Conservation (phyloP, 352 stramenopile species). For the Thalassiosira livingstoniorum region DNA sequence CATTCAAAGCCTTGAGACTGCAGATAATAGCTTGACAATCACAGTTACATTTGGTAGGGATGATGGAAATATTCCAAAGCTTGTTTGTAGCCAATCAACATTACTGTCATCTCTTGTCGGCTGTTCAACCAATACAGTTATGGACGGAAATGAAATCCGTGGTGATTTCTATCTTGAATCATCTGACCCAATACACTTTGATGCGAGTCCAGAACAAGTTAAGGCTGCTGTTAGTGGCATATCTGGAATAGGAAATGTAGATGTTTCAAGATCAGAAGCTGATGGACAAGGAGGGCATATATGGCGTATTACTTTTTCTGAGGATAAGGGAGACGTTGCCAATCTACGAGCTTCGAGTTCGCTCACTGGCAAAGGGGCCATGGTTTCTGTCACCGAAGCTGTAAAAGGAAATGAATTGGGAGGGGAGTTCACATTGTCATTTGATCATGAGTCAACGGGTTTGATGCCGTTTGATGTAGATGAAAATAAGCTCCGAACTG, state of each 20-base stretch:
- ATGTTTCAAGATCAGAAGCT: conserved; percentile 73
- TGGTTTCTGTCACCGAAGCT: conserved; percentile 85
- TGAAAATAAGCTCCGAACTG: conserved; percentile 87
- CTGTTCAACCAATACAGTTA: conserved; percentile 76
- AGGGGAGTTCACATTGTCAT: conserved; percentile 90
- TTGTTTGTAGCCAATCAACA: conserved; percentile 77
- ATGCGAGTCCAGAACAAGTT: conserved; percentile 76
- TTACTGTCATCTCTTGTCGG: conserved; percentile 24
- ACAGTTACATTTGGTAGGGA: conserved; percentile 71
- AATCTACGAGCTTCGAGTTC: conserved; percentile 65
- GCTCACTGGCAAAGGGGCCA: conserved; percentile 78
- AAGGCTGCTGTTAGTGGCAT: conserved; percentile 72
- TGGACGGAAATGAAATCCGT: conserved; percentile 85
- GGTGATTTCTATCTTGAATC: conserved; percentile 83
- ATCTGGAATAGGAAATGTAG: conserved; percentile 73
- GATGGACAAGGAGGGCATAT: conserved; percentile 84
- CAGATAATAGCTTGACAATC: conserved; percentile 71
- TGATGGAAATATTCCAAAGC: conserved; percentile 74
- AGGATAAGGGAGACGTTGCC: conserved; percentile 69
- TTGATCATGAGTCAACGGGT: conserved; percentile 87
- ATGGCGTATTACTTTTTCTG: conserved; percentile 86
- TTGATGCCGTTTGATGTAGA: conserved; percentile 87
- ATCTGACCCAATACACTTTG: conserved; percentile 74
- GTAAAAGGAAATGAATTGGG: conserved; percentile 88
- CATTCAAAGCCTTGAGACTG: conserved; percentile 63